A percentile compares a stretch with the other conserved stretches of the same genome.
Evolutionary conservation across 257 asterid genomes (phyloP).

Genomic region (Cynanchum wilfordii): DNA sequence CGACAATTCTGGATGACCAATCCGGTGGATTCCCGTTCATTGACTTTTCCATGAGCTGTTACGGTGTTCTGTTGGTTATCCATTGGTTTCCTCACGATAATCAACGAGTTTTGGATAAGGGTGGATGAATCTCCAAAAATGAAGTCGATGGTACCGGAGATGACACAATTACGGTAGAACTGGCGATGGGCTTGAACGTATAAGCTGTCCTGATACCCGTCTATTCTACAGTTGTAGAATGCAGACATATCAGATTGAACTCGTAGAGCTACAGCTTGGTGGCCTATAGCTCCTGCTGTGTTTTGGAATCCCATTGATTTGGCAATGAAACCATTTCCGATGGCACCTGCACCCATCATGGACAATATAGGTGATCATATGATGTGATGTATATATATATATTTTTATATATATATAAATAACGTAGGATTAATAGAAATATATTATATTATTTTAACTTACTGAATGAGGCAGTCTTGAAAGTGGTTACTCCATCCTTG

Average conservation of each 20-base stretch:
- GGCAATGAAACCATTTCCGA: slow-evolving; percentile 2
- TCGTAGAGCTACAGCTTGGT: slow-evolving; percentile 12
- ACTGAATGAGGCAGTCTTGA: slow-evolving; percentile 46
- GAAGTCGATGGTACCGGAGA: slow-evolving; percentile 45
- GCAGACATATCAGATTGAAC: slow-evolving; percentile 6
- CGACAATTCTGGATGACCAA: slow-evolving; percentile 11
- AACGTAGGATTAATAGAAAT: too few species aligned
- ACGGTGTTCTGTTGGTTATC: slow-evolving; percentile 3
- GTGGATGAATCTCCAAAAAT: slow-evolving; percentile 38
- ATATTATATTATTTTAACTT: slow-evolving; percentile 5
- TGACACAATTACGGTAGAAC: slow-evolving; percentile 12
- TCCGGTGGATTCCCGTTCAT: background rate
- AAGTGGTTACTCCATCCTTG: slow-evolving; percentile 43
- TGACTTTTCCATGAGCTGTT: background rate
- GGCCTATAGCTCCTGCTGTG: slow-evolving; percentile 11
- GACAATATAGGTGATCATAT: too few species aligned
- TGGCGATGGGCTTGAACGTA: slow-evolving; percentile 11
- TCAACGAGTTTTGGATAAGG: slow-evolving; percentile 1
- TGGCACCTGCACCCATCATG: slow-evolving; percentile 1
- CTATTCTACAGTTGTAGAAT: slow-evolving; percentile 8
- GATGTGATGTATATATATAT: too few species aligned
- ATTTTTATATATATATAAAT: too few species aligned
- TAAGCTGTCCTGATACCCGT: slow-evolving; percentile 6
- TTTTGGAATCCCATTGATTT: slow-evolving; percentile 9
- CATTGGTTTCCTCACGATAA: slow-evolving; percentile 6